Evolutionary conservation across 306 rosid genomes (phyloP).

Genomic region (Alnus glutinosa): DNA sequence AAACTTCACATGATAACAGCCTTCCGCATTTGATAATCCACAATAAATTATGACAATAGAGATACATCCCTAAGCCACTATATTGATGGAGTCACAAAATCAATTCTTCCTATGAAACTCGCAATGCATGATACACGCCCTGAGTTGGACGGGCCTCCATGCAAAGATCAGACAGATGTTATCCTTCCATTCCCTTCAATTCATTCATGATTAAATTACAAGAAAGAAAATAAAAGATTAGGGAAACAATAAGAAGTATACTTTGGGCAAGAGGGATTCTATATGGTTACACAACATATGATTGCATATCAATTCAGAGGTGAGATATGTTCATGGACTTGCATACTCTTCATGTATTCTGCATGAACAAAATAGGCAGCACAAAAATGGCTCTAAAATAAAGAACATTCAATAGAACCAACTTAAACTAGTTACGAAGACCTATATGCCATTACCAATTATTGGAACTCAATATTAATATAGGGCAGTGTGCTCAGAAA

Average conservation of each 20-base stretch:
- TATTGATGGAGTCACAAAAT: constrained; percentile 16
- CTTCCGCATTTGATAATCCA: constrained; percentile 11
- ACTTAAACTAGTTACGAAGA: not conserved
- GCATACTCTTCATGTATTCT: not conserved
- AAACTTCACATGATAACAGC: constrained; percentile 9
- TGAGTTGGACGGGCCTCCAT: constrained; percentile 1
- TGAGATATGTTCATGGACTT: not conserved
- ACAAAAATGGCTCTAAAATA: not conserved
- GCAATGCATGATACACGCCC: constrained; percentile 15
- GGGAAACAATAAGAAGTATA: not conserved
- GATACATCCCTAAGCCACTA: constrained; percentile 8
- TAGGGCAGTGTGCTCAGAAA: not conserved
- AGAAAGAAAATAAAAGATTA: not conserved
- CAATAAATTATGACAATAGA: constrained; percentile 2
- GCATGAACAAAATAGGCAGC: not conserved
- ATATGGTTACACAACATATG: not conserved
- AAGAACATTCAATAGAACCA: not conserved
- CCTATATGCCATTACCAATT: not conserved
- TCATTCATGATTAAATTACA: not conserved
- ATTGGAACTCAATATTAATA: not conserved
- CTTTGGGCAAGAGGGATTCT: not conserved
- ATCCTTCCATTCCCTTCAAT: constrained; percentile 3
- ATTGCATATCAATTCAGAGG: not conserved
- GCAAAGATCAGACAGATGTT: not conserved
- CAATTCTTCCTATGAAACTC: constrained; percentile 17